Conservation (phyloP, 805 yeast genomes). For the Ascoidea rubescens region DNA sequence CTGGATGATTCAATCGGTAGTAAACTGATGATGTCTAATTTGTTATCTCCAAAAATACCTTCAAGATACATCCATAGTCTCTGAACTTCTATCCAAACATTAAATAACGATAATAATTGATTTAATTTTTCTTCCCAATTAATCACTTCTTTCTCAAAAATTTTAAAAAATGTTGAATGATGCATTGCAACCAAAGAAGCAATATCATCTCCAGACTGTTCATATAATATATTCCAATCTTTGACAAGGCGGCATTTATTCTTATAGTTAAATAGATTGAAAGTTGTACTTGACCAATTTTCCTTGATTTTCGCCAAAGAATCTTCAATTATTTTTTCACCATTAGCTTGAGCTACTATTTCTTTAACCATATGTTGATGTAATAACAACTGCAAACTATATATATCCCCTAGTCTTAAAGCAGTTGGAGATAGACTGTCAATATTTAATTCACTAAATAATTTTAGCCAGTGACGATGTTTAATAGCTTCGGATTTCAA, state of each 20-base stretch:
- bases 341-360: slow-evolving; percentile 49
- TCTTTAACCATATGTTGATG: slow-evolving; percentile 33
- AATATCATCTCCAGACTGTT: slow-evolving; percentile 44
- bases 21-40: slow-evolving; percentile 38
- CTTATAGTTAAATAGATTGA: slow-evolving; percentile 40
- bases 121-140: slow-evolving; percentile 46
- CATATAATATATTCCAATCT: slow-evolving; percentile 55
- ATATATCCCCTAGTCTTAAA: slow-evolving; percentile 42
- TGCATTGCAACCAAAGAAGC: slow-evolving; percentile 56
- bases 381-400: slow-evolving; percentile 35
- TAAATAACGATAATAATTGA: slow-evolving; percentile 35
- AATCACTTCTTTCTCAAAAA: slow-evolving; percentile 43
- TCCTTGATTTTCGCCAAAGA: slow-evolving; percentile 34
- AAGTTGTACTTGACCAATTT: slow-evolving; percentile 39
- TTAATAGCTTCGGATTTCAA: slow-evolving; percentile 44
- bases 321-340: slow-evolving; percentile 54
- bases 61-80: slow-evolving; percentile 78
- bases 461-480: slow-evolving; percentile 50
- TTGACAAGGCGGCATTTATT: slow-evolving; percentile 41
- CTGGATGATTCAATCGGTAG: slow-evolving; percentile 60
- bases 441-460: slow-evolving; percentile 23
- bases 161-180: slow-evolving; percentile 43
- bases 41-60: slow-evolving; percentile 55
- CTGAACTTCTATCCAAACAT: slow-evolving; percentile 73
- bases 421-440: slow-evolving; percentile 13